Evolutionary conservation across 164 flowering plant genomes (phyloP).

Genomic region (Sedum album): DNA sequence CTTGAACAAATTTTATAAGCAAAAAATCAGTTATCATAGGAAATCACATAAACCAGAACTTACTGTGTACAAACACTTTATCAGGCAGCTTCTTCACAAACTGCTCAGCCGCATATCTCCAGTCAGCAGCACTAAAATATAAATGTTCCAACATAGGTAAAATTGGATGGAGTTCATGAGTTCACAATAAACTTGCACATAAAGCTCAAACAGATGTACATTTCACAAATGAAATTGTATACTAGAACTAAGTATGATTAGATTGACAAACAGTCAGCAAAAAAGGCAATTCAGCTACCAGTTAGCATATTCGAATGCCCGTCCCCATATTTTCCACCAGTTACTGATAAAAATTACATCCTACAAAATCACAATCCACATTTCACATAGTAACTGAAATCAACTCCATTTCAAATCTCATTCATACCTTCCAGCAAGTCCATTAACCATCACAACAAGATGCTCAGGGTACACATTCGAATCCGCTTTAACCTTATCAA

Average conservation of each 20-base stretch:
- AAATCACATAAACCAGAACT: constrained; percentile 22
- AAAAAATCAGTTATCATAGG: neutral
- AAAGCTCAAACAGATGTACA: too few relatives aligned
- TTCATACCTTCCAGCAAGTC: constrained; percentile 75
- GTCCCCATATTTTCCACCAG: neutral
- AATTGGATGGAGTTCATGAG: neutral
- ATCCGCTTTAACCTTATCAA: constrained; percentile 22
- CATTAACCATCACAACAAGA: constrained; percentile 89
- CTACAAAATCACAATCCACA: neutral
- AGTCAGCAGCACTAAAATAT: constrained; percentile 65
- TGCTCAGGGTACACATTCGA: constrained; percentile 40
- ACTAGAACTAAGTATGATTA: too few relatives aligned
- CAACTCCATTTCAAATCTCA: neutral
- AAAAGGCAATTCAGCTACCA: too few relatives aligned
- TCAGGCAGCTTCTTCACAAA: constrained; percentile 78
- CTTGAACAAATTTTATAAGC: neutral
- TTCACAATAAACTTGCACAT: neutral
- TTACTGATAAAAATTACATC: neutral
- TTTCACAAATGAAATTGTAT: too few relatives aligned
- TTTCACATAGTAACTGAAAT: neutral
- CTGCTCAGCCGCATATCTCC: constrained; percentile 89
- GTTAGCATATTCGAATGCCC: too few relatives aligned
- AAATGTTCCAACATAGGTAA: neutral
- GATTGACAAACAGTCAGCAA: neutral
- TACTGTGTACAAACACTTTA: constrained; percentile 85